These are phyloP conservation scores for Plantago elongata DNA, from an alignment of 257 asterid genomes.

Conservation along the genomic window DNA sequence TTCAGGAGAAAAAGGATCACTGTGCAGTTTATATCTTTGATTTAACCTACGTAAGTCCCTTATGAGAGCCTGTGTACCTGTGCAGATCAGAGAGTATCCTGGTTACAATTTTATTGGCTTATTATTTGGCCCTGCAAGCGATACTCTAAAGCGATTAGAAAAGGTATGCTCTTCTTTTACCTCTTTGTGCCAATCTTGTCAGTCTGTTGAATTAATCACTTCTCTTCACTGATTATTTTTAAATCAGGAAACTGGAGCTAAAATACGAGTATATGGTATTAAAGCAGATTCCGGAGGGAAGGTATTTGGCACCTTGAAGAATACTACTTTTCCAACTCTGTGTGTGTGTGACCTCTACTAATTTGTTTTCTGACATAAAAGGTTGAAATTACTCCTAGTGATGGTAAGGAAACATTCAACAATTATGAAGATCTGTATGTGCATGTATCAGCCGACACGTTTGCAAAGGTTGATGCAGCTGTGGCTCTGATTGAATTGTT, in stretches of 20 bases:
- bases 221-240: constrained; percentile 5
- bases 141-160: constrained; percentile 76
- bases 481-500: constrained; percentile 79
- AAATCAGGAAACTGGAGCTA: constrained; percentile 94
- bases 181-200: constrained; percentile 12
- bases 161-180: constrained; percentile 45
- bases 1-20: not conserved
- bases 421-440: constrained; percentile 63
- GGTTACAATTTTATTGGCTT: constrained; percentile 58
- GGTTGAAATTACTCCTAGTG: constrained; percentile 64
- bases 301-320: constrained; percentile 42
- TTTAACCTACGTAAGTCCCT: not conserved
- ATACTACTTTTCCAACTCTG: no score
- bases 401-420: constrained; percentile 39
- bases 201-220: constrained; percentile 14
- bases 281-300: constrained; percentile 52
- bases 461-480: constrained; percentile 85
- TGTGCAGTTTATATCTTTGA: constrained; percentile 1
- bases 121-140: constrained; percentile 60
- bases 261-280: constrained; percentile 70
- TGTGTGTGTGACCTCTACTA: not conserved
- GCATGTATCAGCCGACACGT: constrained; percentile 78
- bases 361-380: constrained; percentile 20
- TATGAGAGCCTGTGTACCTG: constrained; percentile 24
- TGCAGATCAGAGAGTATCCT: constrained; percentile 78